Evolutionary conservation across 2,329 filamentous ascomycete species (phyloP), one percentile per base, ranked within the genome.

Genomic region (Fulvia fulva): DNA sequence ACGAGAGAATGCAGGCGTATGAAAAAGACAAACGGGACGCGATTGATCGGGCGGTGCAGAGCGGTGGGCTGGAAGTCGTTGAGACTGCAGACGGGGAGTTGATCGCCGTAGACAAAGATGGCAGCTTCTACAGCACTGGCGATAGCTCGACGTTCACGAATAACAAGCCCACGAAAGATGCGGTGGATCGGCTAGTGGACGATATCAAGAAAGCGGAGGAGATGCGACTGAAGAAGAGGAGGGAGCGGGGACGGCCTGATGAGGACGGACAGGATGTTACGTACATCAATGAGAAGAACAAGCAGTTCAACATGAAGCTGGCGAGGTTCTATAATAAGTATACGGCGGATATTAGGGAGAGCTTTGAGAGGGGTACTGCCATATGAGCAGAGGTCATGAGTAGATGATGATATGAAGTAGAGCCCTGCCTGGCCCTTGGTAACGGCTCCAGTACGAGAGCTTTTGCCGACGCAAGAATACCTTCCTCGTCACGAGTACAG

Each of bases 271-370:
- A 86, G 26, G 94, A 99, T 75, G 89, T 97, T 68, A 97, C 93
- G 7, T 97, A 96, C 77, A 99, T 99, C 83, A 99, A 99, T 78
- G 91, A 97, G 78, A 97, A 99, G 87, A 99, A 99, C 82, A 97
- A 97, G 82, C 91, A 97, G 81, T 99, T 99, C 80, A 99, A 99
- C 85, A 87, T 96, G 79, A 97, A 99, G 79, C 80, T 99, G 75
- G 82, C 88, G 55, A 83, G 94, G 65, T 99, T 97, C 79, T 99
- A 99, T 77, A 94, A 99, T 78, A 96, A 96, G 80, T 99, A 99
- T 76, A 99, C 94, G 47, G 86, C 89, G 30, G 94, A 99, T 74
- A 97, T 99, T 68, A 82, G 94, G 71, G 94, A 99, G 72, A 97
- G 89, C 75, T 99, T 99, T 74, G 94, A 99, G 82, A 85, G 94